Evolutionary conservation across 2,329 filamentous ascomycete genomes (phyloP), one percentile per base, ranked within the genome.

Genomic region (Alternaria gansuensis): DNA sequence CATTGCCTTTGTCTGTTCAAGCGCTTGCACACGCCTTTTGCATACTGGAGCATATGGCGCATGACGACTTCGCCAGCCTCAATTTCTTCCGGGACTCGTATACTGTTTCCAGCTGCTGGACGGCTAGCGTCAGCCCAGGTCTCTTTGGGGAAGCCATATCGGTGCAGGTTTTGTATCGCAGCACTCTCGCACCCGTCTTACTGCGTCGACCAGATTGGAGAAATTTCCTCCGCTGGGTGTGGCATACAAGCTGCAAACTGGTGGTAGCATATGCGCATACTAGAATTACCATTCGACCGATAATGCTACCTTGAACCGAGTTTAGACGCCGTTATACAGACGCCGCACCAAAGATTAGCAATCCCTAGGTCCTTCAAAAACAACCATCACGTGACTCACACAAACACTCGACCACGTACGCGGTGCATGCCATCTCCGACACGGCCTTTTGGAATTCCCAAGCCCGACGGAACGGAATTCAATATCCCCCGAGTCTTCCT

Each of bases 11-110:
- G 31, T 31, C 24, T 23, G 11, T 36, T 51, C 24, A 24, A 36
- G 31, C 36, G 50, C 43, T 40, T 43, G 34, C 11, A 40, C 41
- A 57, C 23, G 24, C 41, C 48, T 51, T 39, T 50, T 43, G 43
- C 46, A 36, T 26, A 24, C 51, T 48, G 31, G 10, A 26, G 26
- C 33, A 14, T 26, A 31, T 24, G 21, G 41, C 51, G 24, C n/a
- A 26, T n/a, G 41, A 41, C 33, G 51, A 48, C 24, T 31, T 39
- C 24, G 40, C 51, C 51, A 46, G 51, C 41, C 51, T 21, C 34
- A 21, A 37, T 11, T 17, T 46, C 26, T 31, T 9, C 34, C 39
- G 40, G 45, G 41, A 54, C 33, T 48, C 34, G 28, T 21, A 31
- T 45, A 46, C 51, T 33, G 13, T 24, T 40, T 39, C 43, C 26